Evolutionary conservation across 1,284 basidiomycete genomes (phyloP).

Genomic region (Exobasidium cylindrosporum): DNA sequence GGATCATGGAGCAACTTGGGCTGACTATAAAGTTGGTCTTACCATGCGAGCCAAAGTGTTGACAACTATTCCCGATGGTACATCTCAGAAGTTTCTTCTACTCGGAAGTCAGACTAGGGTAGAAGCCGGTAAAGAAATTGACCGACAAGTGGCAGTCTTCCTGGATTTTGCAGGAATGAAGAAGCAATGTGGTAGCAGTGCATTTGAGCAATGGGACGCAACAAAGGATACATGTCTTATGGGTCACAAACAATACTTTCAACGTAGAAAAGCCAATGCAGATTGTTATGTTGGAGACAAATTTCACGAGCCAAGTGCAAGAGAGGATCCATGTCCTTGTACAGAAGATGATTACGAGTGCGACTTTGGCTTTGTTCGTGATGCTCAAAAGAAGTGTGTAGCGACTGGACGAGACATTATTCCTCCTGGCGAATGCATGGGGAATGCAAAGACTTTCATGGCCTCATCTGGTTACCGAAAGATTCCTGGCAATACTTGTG

Average conservation of each 20-base stretch:
- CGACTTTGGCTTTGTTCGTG: constrained; percentile 81
- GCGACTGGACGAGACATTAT: constrained; percentile 78
- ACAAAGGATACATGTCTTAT: constrained; percentile 73
- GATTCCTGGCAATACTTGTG: constrained; percentile 90
- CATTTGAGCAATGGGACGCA: constrained; percentile 88
- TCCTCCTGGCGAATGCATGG: constrained; percentile 70
- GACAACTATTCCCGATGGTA: constrained; percentile 85
- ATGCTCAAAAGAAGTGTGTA: constrained; percentile 71
- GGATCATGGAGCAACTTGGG: constrained; percentile 80
- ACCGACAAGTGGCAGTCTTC: constrained; percentile 70
- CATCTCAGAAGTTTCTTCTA: constrained; percentile 83
- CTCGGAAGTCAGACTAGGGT: constrained; percentile 72
- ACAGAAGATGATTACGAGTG: constrained; percentile 88
- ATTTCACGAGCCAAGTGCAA: constrained; percentile 57
- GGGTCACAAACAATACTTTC: constrained; percentile 98
- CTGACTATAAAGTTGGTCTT: constrained; percentile 68
- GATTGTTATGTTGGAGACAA: constrained; percentile 91
- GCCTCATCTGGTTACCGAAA: constrained; percentile 88
- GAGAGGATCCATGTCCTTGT: constrained; percentile 81
- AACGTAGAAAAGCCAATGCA: constrained; percentile 75
- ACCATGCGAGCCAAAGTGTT: constrained; percentile 73
- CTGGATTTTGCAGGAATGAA: constrained; percentile 78
- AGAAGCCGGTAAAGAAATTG: constrained; percentile 61
- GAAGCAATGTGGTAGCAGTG: constrained; percentile 67
- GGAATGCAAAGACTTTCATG: constrained; percentile 66